Percentiles rank a stretch among this genome's conserved stretches.
phyloP scores from a whole-genome alignment of 129 eudicot species.

The Centrapalus pauciflorus region DNA sequence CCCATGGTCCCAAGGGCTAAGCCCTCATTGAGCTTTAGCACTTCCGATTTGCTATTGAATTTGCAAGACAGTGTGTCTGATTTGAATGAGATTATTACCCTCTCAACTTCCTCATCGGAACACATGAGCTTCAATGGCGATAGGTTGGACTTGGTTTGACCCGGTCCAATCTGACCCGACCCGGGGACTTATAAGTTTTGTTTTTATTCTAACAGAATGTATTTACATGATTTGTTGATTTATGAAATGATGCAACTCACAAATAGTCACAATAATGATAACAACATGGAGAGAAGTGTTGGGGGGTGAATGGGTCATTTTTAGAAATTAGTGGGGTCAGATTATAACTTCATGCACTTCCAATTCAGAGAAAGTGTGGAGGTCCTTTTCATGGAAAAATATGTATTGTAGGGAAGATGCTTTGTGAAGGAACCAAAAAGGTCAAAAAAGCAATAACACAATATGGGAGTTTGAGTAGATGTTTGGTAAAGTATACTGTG shows the following conservation, averaged over 20 bases:
- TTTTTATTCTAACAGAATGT: constrained; percentile 14
- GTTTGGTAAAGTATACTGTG: constrained; percentile 42
- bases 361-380: constrained; percentile 9
- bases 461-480: constrained; percentile 50
- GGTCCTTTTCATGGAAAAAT: constrained; percentile 25
- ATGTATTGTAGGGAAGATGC: constrained; percentile 26
- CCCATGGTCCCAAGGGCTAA: constrained; percentile 77
- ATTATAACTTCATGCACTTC: constrained; percentile 24
- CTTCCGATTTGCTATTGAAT: constrained; percentile 55
- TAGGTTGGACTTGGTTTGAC: constrained; percentile 34
- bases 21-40: constrained; percentile 66
- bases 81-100: constrained; percentile 58
- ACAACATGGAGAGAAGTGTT: constrained; percentile 13
- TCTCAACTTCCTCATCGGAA: constrained; percentile 59
- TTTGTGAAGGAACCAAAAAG: constrained; percentile 40
- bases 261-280: constrained; percentile 26
- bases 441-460: constrained; percentile 37
- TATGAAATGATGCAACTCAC: constrained; percentile 26
- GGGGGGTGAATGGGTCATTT: constrained; percentile 26
- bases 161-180: constrained; percentile 1
- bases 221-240: constrained; percentile 30
- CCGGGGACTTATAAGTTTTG: constrained; percentile 21
- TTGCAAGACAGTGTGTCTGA: constrained; percentile 90
- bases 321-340: constrained; percentile 24
- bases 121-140: constrained; percentile 40